These are phyloP conservation scores for Coemansia sp. DNA, from an alignment of 192 early-diverging fungal genomes.

Conservation along the genomic window DNA sequence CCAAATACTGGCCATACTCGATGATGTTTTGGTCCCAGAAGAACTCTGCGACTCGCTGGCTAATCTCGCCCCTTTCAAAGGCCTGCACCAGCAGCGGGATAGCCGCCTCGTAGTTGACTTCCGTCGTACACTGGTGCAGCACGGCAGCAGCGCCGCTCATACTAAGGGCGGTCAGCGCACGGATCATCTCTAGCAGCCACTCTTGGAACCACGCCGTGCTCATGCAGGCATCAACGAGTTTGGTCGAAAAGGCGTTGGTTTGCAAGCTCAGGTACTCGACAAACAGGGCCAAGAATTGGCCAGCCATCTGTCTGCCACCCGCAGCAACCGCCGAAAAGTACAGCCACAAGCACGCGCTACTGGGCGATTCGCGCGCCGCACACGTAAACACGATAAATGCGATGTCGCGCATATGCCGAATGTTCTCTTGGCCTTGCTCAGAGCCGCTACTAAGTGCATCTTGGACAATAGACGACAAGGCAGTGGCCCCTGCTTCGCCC, in stretches of 20 bases:
- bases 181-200: slow-evolving; percentile 10
- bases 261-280: slow-evolving; percentile 22
- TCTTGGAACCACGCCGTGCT: slow-evolving; percentile 29
- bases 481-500: not conserved
- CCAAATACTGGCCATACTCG: slow-evolving; percentile 47
- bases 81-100: slow-evolving; percentile 36
- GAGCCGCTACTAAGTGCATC: not conserved
- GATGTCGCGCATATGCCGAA: slow-evolving; percentile 20
- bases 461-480: slow-evolving; percentile 3
- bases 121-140: slow-evolving; percentile 22
- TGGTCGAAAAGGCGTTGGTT: slow-evolving; percentile 13
- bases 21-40: slow-evolving; percentile 49
- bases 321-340: slow-evolving; percentile 20
- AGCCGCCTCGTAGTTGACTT: slow-evolving; percentile 22
- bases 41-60: slow-evolving; percentile 21
- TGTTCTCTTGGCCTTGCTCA: slow-evolving; percentile 19
- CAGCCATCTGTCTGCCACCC: not conserved
- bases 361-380: slow-evolving; percentile 7
- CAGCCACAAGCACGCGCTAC: slow-evolving; percentile 23
- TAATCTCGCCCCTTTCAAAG: slow-evolving; percentile 28
- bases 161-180: slow-evolving; percentile 11
- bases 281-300: slow-evolving; percentile 16
- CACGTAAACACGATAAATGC: slow-evolving; percentile 8
- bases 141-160: slow-evolving; percentile 38
- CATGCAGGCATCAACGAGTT: slow-evolving; percentile 4